Percentiles rank a stretch among this genome's conserved stretches.
Conservation (phyloP, 768 basidiomycete species). For the Suillus hirtellus region DNA sequence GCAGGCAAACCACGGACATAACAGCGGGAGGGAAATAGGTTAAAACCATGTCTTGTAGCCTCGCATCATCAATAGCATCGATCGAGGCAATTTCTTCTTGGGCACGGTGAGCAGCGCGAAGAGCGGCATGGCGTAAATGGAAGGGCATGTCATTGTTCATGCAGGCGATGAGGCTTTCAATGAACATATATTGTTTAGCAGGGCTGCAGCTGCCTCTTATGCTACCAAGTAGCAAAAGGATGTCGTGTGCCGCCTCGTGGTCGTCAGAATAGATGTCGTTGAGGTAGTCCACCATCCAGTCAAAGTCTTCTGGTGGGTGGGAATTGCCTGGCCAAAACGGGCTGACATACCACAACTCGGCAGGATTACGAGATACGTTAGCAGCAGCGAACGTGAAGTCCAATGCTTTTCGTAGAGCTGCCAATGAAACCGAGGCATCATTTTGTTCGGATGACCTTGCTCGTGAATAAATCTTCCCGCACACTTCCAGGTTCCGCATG, state of each 20-base stretch:
- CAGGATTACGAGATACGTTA: not conserved
- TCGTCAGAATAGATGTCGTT: not conserved
- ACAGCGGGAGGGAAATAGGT: not conserved
- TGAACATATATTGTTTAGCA: not conserved
- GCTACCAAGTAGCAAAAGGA: not conserved
- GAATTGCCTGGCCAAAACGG: too few relatives aligned
- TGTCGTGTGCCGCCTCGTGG: not conserved
- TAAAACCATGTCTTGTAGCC: not conserved
- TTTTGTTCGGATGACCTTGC: not conserved
- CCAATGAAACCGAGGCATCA: not conserved
- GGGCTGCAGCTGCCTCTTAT: not conserved
- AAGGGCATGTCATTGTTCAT: not conserved
- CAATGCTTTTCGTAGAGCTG: not conserved
- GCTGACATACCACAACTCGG: too few relatives aligned
- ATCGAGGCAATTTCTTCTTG: not conserved
- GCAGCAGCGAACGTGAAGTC: not conserved
- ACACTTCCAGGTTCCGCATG: not conserved
- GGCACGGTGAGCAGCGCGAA: not conserved
- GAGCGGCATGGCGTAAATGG: not conserved
- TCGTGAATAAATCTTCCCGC: not conserved
- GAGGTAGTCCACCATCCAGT: not conserved
- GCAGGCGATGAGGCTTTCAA: not conserved
- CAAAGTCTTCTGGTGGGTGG: not conserved
- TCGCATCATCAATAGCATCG: not conserved
- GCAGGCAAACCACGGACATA: not conserved